Percentiles rank a stretch among this genome's conserved stretches.
These are phyloP conservation scores for Solanum arcanum DNA, from an alignment of 257 asterid species.

Conservation along the genomic window DNA sequence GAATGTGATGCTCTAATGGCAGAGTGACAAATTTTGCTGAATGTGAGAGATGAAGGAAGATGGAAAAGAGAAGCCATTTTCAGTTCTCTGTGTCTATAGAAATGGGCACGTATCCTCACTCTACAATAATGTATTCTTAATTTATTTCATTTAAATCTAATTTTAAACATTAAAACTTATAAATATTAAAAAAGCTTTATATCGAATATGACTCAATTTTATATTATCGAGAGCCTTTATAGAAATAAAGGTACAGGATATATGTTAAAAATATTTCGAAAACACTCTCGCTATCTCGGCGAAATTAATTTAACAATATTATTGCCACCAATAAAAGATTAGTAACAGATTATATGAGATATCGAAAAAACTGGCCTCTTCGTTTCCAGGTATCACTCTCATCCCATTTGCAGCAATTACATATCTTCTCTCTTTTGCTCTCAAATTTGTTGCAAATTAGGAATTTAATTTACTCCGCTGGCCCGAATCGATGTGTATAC, in stretches of 20 bases:
- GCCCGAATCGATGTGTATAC: neutral
- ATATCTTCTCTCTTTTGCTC: neutral
- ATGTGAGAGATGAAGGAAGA: conserved; percentile 15
- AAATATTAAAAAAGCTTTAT: no score
- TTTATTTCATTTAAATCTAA: neutral
- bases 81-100: neutral
- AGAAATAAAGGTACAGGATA: fast-evolving
- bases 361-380: neutral
- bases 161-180: no score
- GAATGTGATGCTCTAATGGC: conserved; percentile 18
- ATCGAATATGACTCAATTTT: fast-evolving
- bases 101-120: neutral
- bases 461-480: neutral
- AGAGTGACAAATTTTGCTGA: neutral
- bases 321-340: neutral
- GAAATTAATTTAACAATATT: no score
- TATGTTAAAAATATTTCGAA: no score
- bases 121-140: neutral
- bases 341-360: neutral
- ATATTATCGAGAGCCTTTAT: no score
- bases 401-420: neutral
- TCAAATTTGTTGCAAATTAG: neutral
- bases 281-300: no score
- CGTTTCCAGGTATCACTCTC: no score
- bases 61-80: conserved; percentile 39